phyloP scores from a whole-genome alignment of 768 basidiomycete genomes.

The Boletus coccyginus region DNA sequence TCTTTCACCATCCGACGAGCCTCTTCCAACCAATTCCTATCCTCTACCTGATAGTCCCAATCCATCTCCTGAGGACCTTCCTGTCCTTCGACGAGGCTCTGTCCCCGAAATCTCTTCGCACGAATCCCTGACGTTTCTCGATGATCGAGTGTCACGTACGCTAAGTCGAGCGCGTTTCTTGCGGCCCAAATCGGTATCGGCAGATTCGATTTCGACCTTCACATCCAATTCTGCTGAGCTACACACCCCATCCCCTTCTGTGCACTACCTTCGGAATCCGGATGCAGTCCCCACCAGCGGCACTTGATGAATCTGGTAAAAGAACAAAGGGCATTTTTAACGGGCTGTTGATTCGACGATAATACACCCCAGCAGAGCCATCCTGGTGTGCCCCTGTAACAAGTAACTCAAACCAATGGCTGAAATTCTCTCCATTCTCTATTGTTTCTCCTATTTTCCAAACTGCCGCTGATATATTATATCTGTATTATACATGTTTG shows the following conservation, averaged over 20 bases:
- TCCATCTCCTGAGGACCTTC: constrained; percentile 3
- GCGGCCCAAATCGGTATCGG: constrained; percentile 53
- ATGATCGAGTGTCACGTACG: constrained; percentile 20
- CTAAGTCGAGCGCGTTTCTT: constrained; percentile 24
- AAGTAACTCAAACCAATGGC: neutral
- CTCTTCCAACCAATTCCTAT: neutral
- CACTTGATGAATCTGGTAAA: constrained; percentile 24
- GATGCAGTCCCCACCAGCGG: constrained; percentile 2
- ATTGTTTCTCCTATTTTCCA: constrained; percentile 8
- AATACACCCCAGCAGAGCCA: neutral
- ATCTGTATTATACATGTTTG: constrained; percentile 25
- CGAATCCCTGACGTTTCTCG: constrained; percentile 10
- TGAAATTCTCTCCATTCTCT: neutral
- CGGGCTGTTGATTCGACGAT: constrained; percentile 39
- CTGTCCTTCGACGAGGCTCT: constrained; percentile 26
- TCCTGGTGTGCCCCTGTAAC: neutral
- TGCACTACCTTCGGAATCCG: neutral
- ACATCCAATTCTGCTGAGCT: constrained; percentile 8
- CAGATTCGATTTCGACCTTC: constrained; percentile 49
- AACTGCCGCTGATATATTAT: constrained; percentile 15
- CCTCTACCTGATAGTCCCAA: constrained; percentile 4
- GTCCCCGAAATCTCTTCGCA: constrained; percentile 23
- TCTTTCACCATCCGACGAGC: constrained; percentile 36
- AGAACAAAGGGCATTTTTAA: constrained; percentile 42
- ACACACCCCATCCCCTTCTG: constrained; percentile 6